Evolutionary conservation across 805 yeast genomes (phyloP), one percentile per base, ranked within the genome.

Genomic region (Grigorovia humatica): DNA sequence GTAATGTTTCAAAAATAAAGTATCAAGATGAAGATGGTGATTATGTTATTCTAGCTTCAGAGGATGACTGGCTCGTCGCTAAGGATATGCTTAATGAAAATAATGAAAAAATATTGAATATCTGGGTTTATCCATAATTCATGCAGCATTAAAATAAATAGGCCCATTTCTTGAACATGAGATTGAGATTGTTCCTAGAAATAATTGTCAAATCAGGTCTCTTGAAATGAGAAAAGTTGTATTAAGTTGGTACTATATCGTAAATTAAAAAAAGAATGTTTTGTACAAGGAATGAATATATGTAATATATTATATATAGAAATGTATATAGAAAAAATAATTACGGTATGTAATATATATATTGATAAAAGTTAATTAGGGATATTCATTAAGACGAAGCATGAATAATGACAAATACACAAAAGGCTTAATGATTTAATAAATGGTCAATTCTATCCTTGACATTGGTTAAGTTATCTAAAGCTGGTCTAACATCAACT

Each of bases 11-110:
- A 52, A 73, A 84, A 60, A 74, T 93, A 54, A 83, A 82, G 66
- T 91, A 88, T 65, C 81, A 81, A 64, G 99, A 93, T 67, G 99
- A 93, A 68, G 99, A 93, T 65, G 96, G 95, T 17, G 99, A 93
- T 65, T 84, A 79, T 64, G 95, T 93, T 44, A 81, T 85, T 47
- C 80, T 91, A 68, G 85, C 82, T 57, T 80, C 88, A 35, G 85
- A 84, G 55, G 97, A 91, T 49, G 98, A 91, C 65, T 85, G 96
- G 87, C 70, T 67, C 30, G 80, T 90, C 64, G 97, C 96, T 1
- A 76, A 83, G 52, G 96, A 88, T 56, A 76, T 79, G 80, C 64
- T 79, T 43, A 71, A 67, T 46, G 81, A 79, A 54, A 68, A 72
- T 47, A 73, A 75, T 45, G 81, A 76, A 49, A 76, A 75, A 52